Evolutionary conservation across 169 alveolate genomes (phyloP).

Genomic region (Plasmodium vinckei): DNA sequence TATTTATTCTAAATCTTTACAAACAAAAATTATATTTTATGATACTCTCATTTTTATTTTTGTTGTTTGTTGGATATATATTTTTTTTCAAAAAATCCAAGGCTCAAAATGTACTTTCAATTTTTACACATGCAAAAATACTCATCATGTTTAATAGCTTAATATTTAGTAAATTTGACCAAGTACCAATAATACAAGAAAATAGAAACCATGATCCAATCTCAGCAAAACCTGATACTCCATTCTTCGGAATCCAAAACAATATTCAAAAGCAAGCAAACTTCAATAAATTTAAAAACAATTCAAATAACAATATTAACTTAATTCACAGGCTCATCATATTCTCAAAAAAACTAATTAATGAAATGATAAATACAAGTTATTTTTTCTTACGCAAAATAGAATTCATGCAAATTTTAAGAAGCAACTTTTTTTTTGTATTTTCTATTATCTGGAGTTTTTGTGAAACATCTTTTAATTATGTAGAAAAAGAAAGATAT

Average conservation of each 20-base stretch:
- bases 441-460: conserved; percentile 42
- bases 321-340: too few relatives aligned
- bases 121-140: conserved; percentile 18
- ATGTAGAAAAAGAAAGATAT: conserved; percentile 22
- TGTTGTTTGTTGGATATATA: background rate
- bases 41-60: conserved; percentile 1
- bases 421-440: conserved; percentile 14
- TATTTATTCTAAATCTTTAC: conserved; percentile 17
- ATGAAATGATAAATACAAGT: background rate
- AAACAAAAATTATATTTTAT: conserved; percentile 21
- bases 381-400: background rate
- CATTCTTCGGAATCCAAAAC: too few relatives aligned
- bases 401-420: background rate
- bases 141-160: conserved; percentile 12
- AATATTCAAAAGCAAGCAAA: too few relatives aligned
- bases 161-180: background rate
- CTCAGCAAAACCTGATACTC: too few relatives aligned
- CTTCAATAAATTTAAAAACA: background rate
- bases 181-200: background rate
- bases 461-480: conserved; percentile 20
- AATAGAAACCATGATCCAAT: background rate
- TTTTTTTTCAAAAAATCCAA: conserved; percentile 23
- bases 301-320: background rate
- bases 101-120: conserved; percentile 15
- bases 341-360: too few relatives aligned